A percentile compares a stretch with the other conserved stretches of the same genome.
phyloP scores from a whole-genome alignment of 352 stramenopile genomes.

The Pythium sukuiense region DNA sequence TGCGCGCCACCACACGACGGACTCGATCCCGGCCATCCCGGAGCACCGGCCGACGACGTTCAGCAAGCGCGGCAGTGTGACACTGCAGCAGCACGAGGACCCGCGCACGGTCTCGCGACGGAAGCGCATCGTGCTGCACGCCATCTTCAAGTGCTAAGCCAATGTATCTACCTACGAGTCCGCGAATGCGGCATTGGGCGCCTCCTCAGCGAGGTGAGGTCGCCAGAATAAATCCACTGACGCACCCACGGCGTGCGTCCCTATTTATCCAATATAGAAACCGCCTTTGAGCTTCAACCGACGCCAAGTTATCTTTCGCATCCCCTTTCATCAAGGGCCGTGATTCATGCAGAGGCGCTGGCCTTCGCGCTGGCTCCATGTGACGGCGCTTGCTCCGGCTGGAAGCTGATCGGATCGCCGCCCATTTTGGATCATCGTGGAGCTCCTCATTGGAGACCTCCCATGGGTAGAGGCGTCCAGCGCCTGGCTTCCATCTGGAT shows the following conservation, averaged over 20 bases:
- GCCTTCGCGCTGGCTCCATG: neutral
- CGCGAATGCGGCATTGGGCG: neutral
- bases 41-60: constrained; percentile 9
- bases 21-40: neutral
- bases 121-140: constrained; percentile 27
- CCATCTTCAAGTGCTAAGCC: constrained; percentile 23
- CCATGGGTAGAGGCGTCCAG: constrained; percentile 11
- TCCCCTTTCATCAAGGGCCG: neutral
- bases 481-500: constrained; percentile 11
- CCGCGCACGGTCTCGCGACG: constrained; percentile 6
- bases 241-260: neutral
- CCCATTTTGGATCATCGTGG: neutral
- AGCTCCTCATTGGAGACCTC: neutral
- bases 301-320: neutral
- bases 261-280: neutral
- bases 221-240: neutral
- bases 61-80: constrained; percentile 13
- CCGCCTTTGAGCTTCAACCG: neutral
- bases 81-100: constrained; percentile 13
- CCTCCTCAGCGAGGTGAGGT: neutral
- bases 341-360: neutral
- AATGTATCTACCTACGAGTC: neutral
- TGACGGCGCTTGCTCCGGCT: neutral
- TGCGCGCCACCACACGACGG: constrained; percentile 5
- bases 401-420: neutral